Evolutionary conservation across 2,329 filamentous ascomycete species (phyloP).

Genomic region (Beauveria pseudobassiana): DNA sequence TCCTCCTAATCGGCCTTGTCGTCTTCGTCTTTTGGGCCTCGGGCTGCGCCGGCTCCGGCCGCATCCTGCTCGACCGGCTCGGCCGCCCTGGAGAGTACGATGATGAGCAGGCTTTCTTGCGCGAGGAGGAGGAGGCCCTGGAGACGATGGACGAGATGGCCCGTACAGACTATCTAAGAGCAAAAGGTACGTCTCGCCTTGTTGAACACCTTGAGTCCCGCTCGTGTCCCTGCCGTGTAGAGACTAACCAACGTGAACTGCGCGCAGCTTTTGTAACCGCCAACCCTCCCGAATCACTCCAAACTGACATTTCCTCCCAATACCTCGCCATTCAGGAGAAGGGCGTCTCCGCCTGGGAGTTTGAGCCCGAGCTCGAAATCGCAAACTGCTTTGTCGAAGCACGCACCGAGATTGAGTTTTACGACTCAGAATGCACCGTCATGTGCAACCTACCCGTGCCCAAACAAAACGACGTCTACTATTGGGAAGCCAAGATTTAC

Average conservation of each 20-base stretch:
- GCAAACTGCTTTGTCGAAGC: conserved; percentile 98
- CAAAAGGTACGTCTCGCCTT: conserved; percentile 63
- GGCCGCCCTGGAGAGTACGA: conserved; percentile 93
- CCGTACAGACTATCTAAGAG: conserved; percentile 81
- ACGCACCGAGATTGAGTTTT: conserved; percentile 97
- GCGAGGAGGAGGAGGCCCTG: conserved; percentile 90
- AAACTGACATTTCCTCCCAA: conserved; percentile 97
- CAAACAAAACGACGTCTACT: conserved; percentile 98
- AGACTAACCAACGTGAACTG: background rate
- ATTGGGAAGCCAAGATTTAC: conserved; percentile 98
- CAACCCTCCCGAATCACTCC: conserved; percentile 89
- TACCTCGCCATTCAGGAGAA: conserved; percentile 99
- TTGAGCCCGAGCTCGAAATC: conserved; percentile 97
- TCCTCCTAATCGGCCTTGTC: conserved; percentile 71
- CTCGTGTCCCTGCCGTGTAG: background rate
- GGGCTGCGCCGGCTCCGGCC: conserved; percentile 62
- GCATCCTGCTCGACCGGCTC: conserved; percentile 89
- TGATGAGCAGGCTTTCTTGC: conserved; percentile 88
- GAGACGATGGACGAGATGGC: conserved; percentile 94
- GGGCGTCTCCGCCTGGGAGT: conserved; percentile 98
- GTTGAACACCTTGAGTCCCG: background rate
- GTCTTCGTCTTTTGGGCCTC: conserved; percentile 89
- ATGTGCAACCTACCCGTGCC: conserved; percentile 94
- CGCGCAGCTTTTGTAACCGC: conserved; percentile 77
- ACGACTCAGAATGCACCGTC: conserved; percentile 94